Conservation (phyloP, 441 rosid species). For the Mallotus repandus region DNA sequence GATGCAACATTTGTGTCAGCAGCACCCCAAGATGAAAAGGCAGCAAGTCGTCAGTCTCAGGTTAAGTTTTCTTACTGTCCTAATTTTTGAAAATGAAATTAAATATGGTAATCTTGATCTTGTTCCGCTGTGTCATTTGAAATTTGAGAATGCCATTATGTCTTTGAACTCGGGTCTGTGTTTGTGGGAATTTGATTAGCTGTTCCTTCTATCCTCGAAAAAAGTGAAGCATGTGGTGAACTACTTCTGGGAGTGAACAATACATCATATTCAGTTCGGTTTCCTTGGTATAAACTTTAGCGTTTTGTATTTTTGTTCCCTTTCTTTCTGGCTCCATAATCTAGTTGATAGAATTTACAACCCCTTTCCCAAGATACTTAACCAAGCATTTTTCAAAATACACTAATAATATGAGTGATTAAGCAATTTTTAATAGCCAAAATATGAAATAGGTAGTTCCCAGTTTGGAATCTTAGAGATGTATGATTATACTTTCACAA, state of each 20-base stretch:
- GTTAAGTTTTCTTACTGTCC: conserved; percentile 36
- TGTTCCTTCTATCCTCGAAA: not conserved
- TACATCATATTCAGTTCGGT: not conserved
- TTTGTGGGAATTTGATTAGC: too few species aligned
- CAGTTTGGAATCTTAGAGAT: not conserved
- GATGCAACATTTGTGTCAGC: conserved; percentile 95
- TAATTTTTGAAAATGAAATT: conserved; percentile 1
- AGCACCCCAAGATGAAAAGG: conserved; percentile 46
- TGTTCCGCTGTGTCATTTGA: conserved; percentile 13
- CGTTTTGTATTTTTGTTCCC: not conserved
- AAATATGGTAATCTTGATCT: not conserved
- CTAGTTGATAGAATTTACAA: not conserved
- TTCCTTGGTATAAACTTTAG: not conserved
- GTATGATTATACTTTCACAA: not conserved
- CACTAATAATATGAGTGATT: not conserved
- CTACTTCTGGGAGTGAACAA: not conserved
- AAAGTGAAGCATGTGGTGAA: not conserved
- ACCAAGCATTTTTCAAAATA: not conserved
- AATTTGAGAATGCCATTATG: not conserved
- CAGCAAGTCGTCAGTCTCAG: conserved; percentile 49
- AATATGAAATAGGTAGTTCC: not conserved
- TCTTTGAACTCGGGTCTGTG: not conserved
- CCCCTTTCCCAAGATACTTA: not conserved
- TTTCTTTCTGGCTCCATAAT: not conserved
- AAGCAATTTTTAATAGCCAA: not conserved